Conservation (phyloP, 2,329 filamentous ascomycete genomes). For the Penicillium verrucosum region DNA sequence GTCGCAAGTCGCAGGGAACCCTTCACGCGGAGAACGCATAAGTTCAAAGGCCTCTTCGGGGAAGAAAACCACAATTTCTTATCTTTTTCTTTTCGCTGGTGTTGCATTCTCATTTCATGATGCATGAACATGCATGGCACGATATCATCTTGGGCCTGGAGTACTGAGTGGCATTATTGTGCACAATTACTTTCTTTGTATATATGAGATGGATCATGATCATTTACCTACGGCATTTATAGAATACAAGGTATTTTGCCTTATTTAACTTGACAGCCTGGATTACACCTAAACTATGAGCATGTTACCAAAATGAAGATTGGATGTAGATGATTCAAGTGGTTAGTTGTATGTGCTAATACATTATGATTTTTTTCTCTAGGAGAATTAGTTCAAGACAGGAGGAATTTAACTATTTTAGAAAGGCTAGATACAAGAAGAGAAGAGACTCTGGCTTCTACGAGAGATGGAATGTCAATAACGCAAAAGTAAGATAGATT, state of each 20-base stretch:
- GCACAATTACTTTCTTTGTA: slow-evolving; percentile 4
- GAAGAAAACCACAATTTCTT: background rate
- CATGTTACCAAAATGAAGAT: too few species aligned
- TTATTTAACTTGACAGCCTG: background rate
- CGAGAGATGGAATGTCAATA: background rate
- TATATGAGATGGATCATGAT: background rate
- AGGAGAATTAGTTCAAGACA: too few species aligned
- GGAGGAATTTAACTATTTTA: too few species aligned
- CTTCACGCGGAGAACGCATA: slow-evolving; percentile 32
- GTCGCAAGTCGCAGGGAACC: slow-evolving; percentile 23
- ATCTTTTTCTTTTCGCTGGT: slow-evolving; percentile 28
- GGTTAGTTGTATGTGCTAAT: too few species aligned
- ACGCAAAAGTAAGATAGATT: background rate
- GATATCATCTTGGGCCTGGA: slow-evolving; percentile 9
- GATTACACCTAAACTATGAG: too few species aligned
- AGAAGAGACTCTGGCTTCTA: too few species aligned
- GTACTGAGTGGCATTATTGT: slow-evolving; percentile 5
- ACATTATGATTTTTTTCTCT: too few species aligned
- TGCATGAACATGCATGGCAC: slow-evolving; percentile 6
- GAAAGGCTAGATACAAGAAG: too few species aligned
- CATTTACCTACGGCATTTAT: slow-evolving; percentile 2
- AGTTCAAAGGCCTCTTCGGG: background rate
- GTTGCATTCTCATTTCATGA: slow-evolving; percentile 6
- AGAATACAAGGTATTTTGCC: background rate
- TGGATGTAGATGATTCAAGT: too few species aligned